A percentile compares a stretch with the other conserved stretches of the same genome.
phyloP scores from a whole-genome alignment of 1,284 basidiomycete genomes.

The Cutaneotrichosporon mucoides region DNA sequence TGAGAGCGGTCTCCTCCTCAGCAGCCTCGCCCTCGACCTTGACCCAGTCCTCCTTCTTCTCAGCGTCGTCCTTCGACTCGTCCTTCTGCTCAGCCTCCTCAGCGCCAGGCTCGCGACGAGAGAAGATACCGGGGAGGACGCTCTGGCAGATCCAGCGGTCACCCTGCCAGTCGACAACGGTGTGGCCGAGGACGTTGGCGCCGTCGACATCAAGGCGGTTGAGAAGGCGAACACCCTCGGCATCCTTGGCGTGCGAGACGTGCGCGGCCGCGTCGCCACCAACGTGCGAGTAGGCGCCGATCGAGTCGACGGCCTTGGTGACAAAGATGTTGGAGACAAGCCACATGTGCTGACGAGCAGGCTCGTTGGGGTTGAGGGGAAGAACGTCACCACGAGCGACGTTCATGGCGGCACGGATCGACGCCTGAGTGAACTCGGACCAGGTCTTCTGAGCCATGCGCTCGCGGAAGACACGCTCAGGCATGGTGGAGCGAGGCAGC shows the following conservation, averaged over 20 bases:
- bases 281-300: slow-evolving; percentile 55
- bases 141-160: slow-evolving; percentile 59
- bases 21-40: slow-evolving; percentile 58
- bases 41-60: slow-evolving; percentile 48
- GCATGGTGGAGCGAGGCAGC: slow-evolving; percentile 52
- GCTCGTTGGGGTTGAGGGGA: slow-evolving; percentile 58
- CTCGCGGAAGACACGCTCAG: slow-evolving; percentile 56
- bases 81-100: slow-evolving; percentile 28
- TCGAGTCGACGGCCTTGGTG: slow-evolving; percentile 56
- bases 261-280: slow-evolving; percentile 58
- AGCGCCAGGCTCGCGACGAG: slow-evolving; percentile 36
- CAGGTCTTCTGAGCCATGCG: slow-evolving; percentile 55
- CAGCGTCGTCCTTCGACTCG: slow-evolving; percentile 7
- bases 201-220: slow-evolving; percentile 66
- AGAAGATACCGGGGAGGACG: slow-evolving; percentile 57
- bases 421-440: slow-evolving; percentile 56
- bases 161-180: slow-evolving; percentile 57
- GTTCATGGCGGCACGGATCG: slow-evolving; percentile 53
- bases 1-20: slow-evolving; percentile 59
- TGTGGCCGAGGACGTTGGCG: slow-evolving; percentile 67
- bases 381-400: slow-evolving; percentile 54
- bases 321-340: slow-evolving; percentile 58
- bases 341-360: slow-evolving; percentile 55
- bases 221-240: slow-evolving; percentile 54
- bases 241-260: slow-evolving; percentile 57